Conservation (phyloP, 2,329 filamentous ascomycete species). For the Decorospora gaudefroyi region DNA sequence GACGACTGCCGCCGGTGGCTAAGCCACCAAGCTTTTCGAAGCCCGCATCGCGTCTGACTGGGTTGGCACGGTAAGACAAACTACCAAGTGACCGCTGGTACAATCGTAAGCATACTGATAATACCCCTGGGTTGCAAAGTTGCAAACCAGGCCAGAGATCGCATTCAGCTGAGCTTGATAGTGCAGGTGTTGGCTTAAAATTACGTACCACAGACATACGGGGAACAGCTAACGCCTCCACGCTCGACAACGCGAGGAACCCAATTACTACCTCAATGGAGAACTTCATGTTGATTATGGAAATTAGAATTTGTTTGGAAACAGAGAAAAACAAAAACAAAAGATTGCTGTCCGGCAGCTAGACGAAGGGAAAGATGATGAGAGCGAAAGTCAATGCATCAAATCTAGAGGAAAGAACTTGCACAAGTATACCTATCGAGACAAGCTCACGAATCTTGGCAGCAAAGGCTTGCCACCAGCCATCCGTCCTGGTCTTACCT, state of each 20-base stretch:
- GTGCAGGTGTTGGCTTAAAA: not conserved
- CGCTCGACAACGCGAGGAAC: conserved; percentile 29
- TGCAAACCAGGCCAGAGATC: not conserved
- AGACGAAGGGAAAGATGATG: conserved; percentile 3
- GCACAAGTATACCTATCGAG: conserved; percentile 2
- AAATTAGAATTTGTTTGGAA: not conserved
- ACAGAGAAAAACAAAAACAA: not conserved
- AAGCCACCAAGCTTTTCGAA: conserved; percentile 1
- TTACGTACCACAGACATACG: conserved; percentile 30
- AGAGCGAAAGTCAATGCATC: not conserved
- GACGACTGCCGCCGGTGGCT: conserved; percentile 1
- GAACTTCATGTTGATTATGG: conserved; percentile 34
- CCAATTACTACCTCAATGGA: conserved; percentile 21
- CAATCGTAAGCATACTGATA: conserved; percentile 1
- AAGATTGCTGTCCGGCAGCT: conserved; percentile 25
- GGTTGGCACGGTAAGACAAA: conserved; percentile 19
- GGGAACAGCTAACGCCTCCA: conserved; percentile 28
- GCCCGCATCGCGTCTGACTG: conserved; percentile 13
- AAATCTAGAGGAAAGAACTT: too few relatives aligned
- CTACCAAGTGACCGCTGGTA: conserved; percentile 18
- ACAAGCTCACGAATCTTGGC: conserved; percentile 2
- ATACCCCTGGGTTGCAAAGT: not conserved
- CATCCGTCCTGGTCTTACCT: conserved; percentile 3
- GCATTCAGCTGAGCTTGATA: too few relatives aligned
- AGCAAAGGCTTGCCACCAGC: conserved; percentile 13